Evolutionary conservation across 192 early-diverging fungal genomes (phyloP).

Genomic region (Linnemannia hyalina): DNA sequence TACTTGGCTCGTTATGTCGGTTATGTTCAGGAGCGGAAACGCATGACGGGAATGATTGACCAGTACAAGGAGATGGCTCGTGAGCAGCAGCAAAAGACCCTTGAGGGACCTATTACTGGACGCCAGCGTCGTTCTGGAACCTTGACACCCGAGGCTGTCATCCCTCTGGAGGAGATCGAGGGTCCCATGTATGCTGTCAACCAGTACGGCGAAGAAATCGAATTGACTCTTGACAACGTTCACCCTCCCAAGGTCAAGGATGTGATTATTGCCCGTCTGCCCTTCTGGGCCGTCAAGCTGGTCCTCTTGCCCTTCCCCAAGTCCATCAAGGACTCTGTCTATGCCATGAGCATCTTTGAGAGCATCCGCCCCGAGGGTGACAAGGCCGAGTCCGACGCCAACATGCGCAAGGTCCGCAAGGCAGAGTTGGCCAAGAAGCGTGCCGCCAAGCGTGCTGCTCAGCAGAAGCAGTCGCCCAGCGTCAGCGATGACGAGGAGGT

Average conservation of each 20-base stretch:
- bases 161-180: conserved; percentile 41
- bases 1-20: conserved; percentile 72
- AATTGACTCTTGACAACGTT: conserved; percentile 51
- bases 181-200: conserved; percentile 55
- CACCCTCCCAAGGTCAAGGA: conserved; percentile 36
- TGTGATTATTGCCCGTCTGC: conserved; percentile 32
- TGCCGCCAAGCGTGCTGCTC: conserved; percentile 42
- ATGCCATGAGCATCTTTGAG: conserved; percentile 34
- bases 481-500: conserved; percentile 39
- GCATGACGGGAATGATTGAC: conserved; percentile 63
- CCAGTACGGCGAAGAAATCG: conserved; percentile 57
- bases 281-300: conserved; percentile 43
- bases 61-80: conserved; percentile 56
- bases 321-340: conserved; percentile 27
- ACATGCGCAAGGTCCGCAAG: conserved; percentile 28
- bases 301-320: conserved; percentile 25
- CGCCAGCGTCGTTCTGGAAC: conserved; percentile 55
- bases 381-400: conserved; percentile 30
- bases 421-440: conserved; percentile 49
- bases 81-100: conserved; percentile 53
- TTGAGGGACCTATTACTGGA: conserved; percentile 54
- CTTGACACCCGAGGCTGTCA: conserved; percentile 46
- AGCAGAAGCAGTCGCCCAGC: conserved; percentile 35
- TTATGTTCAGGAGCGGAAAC: conserved; percentile 70
- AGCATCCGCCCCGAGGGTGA: conserved; percentile 44